phyloP scores from a whole-genome alignment of 2,329 filamentous ascomycete genomes.

The Colletotrichum godetiae region DNA sequence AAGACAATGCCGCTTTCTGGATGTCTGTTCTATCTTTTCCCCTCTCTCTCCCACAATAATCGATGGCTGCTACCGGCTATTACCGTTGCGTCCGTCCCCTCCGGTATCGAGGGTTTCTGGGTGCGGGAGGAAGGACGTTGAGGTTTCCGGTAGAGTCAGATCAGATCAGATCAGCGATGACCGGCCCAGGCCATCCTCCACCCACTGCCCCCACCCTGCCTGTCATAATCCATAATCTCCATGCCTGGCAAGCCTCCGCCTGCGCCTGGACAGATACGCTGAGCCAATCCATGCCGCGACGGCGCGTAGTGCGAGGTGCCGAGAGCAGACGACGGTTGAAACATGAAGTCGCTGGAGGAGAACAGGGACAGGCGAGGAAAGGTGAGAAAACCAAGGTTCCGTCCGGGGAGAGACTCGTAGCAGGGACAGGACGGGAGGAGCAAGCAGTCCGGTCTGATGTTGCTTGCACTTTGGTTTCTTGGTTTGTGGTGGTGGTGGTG shows the following conservation, averaged over 20 bases:
- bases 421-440: not conserved
- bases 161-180: slow-evolving; percentile 22
- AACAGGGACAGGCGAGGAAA: not conserved
- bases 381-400: not conserved
- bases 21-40: not conserved
- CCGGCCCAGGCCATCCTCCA: slow-evolving; percentile 15
- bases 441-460: not conserved
- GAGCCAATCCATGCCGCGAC: not conserved
- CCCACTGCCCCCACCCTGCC: not conserved
- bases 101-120: slow-evolving; percentile 4
- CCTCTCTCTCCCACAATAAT: not conserved
- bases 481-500: not conserved
- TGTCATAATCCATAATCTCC: not conserved
- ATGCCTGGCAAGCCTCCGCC: not conserved
- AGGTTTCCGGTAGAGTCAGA: slow-evolving; percentile 29
- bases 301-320: slow-evolving; percentile 12
- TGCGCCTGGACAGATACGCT: not conserved
- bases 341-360: slow-evolving; percentile 8
- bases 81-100: slow-evolving; percentile 16
- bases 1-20: not conserved
- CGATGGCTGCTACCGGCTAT: slow-evolving; percentile 8
- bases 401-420: not conserved
- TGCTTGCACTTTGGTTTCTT: not conserved
- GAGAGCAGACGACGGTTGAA: slow-evolving; percentile 27
- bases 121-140: slow-evolving; percentile 26